Percentiles rank a stretch among this genome's conserved stretches.
Conservation (phyloP, 2,329 filamentous ascomycete genomes). For the Aureobasidium uvarum region DNA sequence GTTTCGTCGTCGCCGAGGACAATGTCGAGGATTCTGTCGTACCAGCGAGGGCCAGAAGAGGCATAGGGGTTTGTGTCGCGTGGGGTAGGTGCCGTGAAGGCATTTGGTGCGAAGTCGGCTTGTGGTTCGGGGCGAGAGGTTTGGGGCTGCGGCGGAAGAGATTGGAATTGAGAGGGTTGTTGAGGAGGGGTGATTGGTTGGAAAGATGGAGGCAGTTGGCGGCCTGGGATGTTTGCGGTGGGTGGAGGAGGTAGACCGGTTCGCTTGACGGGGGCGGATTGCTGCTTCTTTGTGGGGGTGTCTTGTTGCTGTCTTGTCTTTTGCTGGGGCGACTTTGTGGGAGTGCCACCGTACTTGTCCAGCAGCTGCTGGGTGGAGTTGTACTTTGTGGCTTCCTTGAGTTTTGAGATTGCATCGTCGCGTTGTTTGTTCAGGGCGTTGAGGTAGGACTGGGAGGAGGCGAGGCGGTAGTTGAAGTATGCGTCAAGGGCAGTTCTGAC, state of each 20-base stretch:
- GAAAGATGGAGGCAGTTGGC: conserved; percentile 34
- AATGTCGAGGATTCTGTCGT: conserved; percentile 88
- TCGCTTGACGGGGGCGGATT: conserved; percentile 48
- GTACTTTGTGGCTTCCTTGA: conserved; percentile 94
- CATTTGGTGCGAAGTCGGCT: conserved; percentile 70
- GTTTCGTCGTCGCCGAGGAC: conserved; percentile 95
- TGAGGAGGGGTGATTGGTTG: conserved; percentile 56
- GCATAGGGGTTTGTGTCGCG: conserved; percentile 32
- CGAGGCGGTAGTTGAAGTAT: conserved; percentile 80
- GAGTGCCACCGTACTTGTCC: conserved; percentile 83
- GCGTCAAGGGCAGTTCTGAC: conserved; percentile 64
- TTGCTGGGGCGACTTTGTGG: conserved; percentile 29
- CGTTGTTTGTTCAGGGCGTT: conserved; percentile 76
- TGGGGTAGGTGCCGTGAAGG: conserved; percentile 47
- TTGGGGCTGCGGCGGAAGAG: conserved; percentile 25
- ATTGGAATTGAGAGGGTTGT: not conserved
- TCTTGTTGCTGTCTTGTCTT: not conserved
- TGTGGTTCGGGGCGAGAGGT: conserved; percentile 18
- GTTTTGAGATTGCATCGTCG: conserved; percentile 82
- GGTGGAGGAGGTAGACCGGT: conserved; percentile 61
- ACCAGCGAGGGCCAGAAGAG: conserved; percentile 65
- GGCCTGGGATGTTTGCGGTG: conserved; percentile 61
- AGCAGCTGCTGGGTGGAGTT: conserved; percentile 90
- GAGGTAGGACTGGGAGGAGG: conserved; percentile 64
- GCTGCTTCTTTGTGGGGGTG: conserved; percentile 31